Conservation (phyloP, 768 basidiomycete species). For the Pleurotus salmoneostramineus region DNA sequence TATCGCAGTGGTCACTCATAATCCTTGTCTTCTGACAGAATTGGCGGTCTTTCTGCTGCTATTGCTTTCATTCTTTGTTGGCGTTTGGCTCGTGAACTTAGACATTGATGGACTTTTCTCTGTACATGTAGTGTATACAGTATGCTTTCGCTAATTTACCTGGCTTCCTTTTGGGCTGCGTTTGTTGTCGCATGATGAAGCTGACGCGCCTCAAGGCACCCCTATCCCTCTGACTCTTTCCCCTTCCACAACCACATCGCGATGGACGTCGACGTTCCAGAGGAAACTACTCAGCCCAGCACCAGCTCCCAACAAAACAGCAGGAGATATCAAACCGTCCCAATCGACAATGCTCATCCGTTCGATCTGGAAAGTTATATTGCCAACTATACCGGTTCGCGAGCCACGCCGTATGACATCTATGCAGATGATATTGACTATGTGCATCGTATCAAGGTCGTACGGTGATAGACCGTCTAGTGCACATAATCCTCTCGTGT, state of each 20-base stretch:
- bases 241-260: not conserved
- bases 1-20: not conserved
- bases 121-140: not conserved
- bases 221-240: too few species aligned
- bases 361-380: constrained; percentile 86
- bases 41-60: constrained; percentile 53
- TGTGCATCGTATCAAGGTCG: constrained; percentile 47
- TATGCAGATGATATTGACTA: not conserved
- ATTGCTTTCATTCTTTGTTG: constrained; percentile 54
- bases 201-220: too few species aligned
- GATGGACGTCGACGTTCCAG: constrained; percentile 14
- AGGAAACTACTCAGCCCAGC: constrained; percentile 18
- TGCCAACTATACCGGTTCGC: constrained; percentile 67
- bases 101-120: constrained; percentile 27
- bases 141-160: not conserved
- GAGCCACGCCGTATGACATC: not conserved
- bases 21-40: constrained; percentile 23
- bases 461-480: constrained; percentile 68
- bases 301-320: constrained; percentile 15
- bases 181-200: not conserved
- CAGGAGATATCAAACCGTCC: constrained; percentile 28
- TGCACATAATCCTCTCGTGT: constrained; percentile 60
- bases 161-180: not conserved
- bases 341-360: constrained; percentile 76
- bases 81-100: constrained; percentile 50